These are phyloP conservation scores for Mycosphaerella arachidis DNA, from an alignment of 2,329 filamentous ascomycete genomes.

Conservation along the genomic window DNA sequence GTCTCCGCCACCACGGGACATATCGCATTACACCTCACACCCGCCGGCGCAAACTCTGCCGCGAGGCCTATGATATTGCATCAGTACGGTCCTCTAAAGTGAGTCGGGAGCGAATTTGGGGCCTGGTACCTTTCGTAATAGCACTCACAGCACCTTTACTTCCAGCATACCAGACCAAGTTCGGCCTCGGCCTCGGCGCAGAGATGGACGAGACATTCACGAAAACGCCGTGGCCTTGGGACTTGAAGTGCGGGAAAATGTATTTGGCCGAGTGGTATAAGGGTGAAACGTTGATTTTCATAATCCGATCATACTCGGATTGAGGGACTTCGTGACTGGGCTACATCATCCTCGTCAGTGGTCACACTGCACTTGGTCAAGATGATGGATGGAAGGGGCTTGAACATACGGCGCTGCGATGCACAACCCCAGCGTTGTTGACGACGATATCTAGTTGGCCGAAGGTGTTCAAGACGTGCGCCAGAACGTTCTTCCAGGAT, in stretches of 20 bases:
- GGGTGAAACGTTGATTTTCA: slow-evolving; percentile 32
- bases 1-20: slow-evolving; percentile 29
- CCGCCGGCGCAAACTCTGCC: slow-evolving; percentile 25
- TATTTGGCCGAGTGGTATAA: slow-evolving; percentile 30
- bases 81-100: not conserved
- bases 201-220: slow-evolving; percentile 30
- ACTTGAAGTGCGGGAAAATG: slow-evolving; percentile 31
- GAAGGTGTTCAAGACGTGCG: slow-evolving; percentile 21
- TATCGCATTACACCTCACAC: slow-evolving; percentile 27
- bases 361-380: too few species aligned
- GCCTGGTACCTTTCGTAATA: slow-evolving; percentile 11
- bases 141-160: slow-evolving; percentile 27
- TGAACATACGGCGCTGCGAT: slow-evolving; percentile 13
- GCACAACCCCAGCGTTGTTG: slow-evolving; percentile 27
- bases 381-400: not conserved
- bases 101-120: too few species aligned
- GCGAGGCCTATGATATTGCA: slow-evolving; percentile 17
- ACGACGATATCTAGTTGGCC: slow-evolving; percentile 26
- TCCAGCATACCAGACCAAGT: slow-evolving; percentile 30
- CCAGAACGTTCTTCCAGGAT: slow-evolving; percentile 27
- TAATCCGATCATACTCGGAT: slow-evolving; percentile 32
- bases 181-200: slow-evolving; percentile 24
- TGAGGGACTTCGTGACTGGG: slow-evolving; percentile 27
- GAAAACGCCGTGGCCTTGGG: slow-evolving; percentile 19
- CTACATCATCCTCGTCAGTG: slow-evolving; percentile 11